Evolutionary conservation across 495 filamentous ascomycete genomes (phyloP), one percentile per base, ranked within the genome.

Genomic region (Neurospora cerealis): DNA sequence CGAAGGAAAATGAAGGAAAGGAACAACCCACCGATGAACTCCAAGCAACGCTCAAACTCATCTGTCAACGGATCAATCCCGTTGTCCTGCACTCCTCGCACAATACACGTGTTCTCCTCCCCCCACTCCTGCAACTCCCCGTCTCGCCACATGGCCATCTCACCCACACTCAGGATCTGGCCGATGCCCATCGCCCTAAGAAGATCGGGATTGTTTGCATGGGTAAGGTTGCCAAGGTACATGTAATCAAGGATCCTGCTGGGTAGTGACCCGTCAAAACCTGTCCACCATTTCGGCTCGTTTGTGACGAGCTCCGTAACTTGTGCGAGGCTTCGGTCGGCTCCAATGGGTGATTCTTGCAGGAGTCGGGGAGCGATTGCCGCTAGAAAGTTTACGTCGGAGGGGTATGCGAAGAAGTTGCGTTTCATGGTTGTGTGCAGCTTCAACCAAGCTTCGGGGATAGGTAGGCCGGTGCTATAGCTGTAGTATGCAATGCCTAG

Each of bases 361-460:
- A 88, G 80, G 21, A 99, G 85, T 41, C 92, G 90, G 24, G 88
- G 87, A 75, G 96, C 92, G 48, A 97, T 89, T 24, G 88, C 88
- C 1, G 87, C 87, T 21, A 99, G 82, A 21, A 97, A 88, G 5
- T 89, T 87, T 38, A 97, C 93, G 78, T 99, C 96, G 0, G 92
- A 93, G 3, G 92, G 90, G 76, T 99, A 99, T 1, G 96, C 93
- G 77, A 99, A 99, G 83, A 98, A 97, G 80, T 99, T 98, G 70
- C 96, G 91, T 54, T 89, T 85, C 82, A 92, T 93, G 1, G 89
- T 87, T 17, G 89, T 89, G 77, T 99, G 96, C 46, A 99, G 84
- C 73, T 89, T 86, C 19, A 98, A 85, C 95, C 95, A 98, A 21
- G 96, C 95, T 17, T 92, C 88, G 39, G 93, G 91, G 0, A 92